phyloP scores from a whole-genome alignment of 192 early-diverging fungal species.

The Neocallimastix lanati region DNA sequence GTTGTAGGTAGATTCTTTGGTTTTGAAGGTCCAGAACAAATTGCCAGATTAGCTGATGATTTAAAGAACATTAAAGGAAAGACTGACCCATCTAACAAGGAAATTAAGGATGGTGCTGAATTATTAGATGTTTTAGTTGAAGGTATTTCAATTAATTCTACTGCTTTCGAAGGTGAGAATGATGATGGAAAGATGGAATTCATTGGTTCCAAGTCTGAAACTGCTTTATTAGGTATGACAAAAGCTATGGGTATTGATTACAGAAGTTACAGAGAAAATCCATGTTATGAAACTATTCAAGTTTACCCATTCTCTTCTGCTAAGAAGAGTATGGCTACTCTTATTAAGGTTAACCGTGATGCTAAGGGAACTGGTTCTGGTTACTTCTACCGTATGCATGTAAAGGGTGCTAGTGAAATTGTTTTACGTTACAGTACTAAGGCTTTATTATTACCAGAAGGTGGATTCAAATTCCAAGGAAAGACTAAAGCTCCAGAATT shows the following conservation, averaged over 20 bases:
- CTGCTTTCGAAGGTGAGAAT: constrained; percentile 9
- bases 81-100: neutral
- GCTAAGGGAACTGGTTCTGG: constrained; percentile 16
- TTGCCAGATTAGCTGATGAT: constrained; percentile 8
- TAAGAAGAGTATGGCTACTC: constrained; percentile 80
- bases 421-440: constrained; percentile 43
- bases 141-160: constrained; percentile 61
- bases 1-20: constrained; percentile 43
- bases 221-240: constrained; percentile 71
- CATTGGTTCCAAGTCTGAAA: constrained; percentile 88
- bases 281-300: constrained; percentile 39
- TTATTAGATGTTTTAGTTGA: constrained; percentile 37
- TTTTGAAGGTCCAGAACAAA: constrained; percentile 18
- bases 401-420: constrained; percentile 89
- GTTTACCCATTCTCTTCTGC: constrained; percentile 82
- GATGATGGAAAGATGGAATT: constrained; percentile 16
- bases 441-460: constrained; percentile 5
- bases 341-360: constrained; percentile 38
- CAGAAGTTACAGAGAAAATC: constrained; percentile 34
- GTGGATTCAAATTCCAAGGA: constrained; percentile 1
- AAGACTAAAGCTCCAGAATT: constrained; percentile 5
- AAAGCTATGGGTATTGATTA: constrained; percentile 35
- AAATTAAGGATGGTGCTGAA: constrained; percentile 1
- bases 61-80: neutral
- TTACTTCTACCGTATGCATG: constrained; percentile 50